These are phyloP conservation scores for Pleurotus citrinopileatus DNA, from an alignment of 768 basidiomycete genomes.

Conservation along the genomic window DNA sequence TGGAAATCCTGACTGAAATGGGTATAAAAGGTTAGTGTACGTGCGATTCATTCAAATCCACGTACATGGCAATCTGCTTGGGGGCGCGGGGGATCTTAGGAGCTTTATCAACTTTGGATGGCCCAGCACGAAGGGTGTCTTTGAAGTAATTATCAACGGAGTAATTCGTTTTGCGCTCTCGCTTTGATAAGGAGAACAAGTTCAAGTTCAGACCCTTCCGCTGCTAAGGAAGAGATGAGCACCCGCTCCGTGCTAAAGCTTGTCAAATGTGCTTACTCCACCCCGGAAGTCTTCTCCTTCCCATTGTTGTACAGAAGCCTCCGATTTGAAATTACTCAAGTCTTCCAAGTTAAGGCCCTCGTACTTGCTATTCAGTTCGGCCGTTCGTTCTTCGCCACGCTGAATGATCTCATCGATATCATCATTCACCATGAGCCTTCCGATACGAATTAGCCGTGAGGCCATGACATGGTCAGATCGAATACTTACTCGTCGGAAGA, in stretches of 20 bases:
- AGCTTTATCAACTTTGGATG: slow-evolving; percentile 75
- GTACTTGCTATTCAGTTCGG: slow-evolving; percentile 87
- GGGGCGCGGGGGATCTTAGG: slow-evolving; percentile 84
- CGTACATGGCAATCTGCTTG: slow-evolving; percentile 86
- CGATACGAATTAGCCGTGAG: background rate
- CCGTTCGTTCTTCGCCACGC: slow-evolving; percentile 87
- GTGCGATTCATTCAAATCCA: too few relatives aligned
- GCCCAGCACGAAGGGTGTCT: slow-evolving; percentile 79
- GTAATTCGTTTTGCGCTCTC: slow-evolving; percentile 92
- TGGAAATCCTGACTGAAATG: slow-evolving; percentile 85
- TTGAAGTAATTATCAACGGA: slow-evolving; percentile 96
- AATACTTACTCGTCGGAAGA: slow-evolving; percentile 55
- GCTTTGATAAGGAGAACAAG: slow-evolving; percentile 85
- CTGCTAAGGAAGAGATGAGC: slow-evolving; percentile 25
- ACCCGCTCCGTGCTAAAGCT: background rate
- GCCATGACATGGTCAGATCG: background rate
- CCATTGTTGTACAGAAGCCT: slow-evolving; percentile 90
- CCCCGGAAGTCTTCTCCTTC: slow-evolving; percentile 90
- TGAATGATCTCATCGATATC: slow-evolving; percentile 95
- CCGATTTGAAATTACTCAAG: slow-evolving; percentile 94
- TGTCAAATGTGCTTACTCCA: slow-evolving; percentile 44
- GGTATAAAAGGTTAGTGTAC: too few relatives aligned
- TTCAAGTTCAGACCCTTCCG: slow-evolving; percentile 73
- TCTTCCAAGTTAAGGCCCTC: slow-evolving; percentile 93
- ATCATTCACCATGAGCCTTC: slow-evolving; percentile 72